A percentile compares a stretch with the other conserved stretches of the same genome.
Conservation (phyloP, 345 rosid genomes). For the Linum usitatissimum region DNA sequence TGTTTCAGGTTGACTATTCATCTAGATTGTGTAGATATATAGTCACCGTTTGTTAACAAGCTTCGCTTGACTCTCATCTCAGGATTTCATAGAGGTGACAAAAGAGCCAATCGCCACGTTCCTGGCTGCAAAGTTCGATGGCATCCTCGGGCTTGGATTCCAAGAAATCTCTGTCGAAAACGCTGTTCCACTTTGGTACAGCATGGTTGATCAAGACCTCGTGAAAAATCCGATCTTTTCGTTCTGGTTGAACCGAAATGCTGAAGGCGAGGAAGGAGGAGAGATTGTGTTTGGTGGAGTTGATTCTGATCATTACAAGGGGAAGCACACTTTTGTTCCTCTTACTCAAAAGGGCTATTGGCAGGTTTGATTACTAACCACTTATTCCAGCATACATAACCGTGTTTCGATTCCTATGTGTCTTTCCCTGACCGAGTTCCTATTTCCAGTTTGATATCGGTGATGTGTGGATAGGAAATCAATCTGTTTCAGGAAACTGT, state of each 20-base stretch:
- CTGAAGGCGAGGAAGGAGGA: slow-evolving; percentile 25
- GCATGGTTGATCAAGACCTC: slow-evolving; percentile 23
- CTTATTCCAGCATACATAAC: neutral
- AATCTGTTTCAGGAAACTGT: slow-evolving; percentile 22
- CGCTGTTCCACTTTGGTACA: slow-evolving; percentile 26
- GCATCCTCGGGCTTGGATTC: slow-evolving; percentile 28
- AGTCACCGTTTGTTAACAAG: neutral
- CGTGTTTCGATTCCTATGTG: neutral
- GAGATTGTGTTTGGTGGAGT: slow-evolving; percentile 28
- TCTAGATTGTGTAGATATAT: neutral
- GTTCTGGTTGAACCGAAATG: slow-evolving; percentile 26
- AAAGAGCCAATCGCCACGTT: slow-evolving; percentile 24
- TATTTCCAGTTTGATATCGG: slow-evolving; percentile 22
- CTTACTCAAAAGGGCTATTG: slow-evolving; percentile 26
- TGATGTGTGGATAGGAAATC: slow-evolving; percentile 14
- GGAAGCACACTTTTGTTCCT: slow-evolving; percentile 24
- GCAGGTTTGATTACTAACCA: slow-evolving; percentile 16
- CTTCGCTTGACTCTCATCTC: neutral
- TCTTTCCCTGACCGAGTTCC: neutral
- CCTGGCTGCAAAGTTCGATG: slow-evolving; percentile 26
- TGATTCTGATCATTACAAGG: slow-evolving; percentile 25
- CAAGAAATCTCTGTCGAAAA: slow-evolving; percentile 23
- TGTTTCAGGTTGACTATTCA: neutral
- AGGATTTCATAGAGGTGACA: slow-evolving; percentile 27
- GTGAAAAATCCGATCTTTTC: slow-evolving; percentile 19